Base-by-base conservation (phyloP, 768 basidiomycete species). In the Xanthoconium stramineum region DNA sequence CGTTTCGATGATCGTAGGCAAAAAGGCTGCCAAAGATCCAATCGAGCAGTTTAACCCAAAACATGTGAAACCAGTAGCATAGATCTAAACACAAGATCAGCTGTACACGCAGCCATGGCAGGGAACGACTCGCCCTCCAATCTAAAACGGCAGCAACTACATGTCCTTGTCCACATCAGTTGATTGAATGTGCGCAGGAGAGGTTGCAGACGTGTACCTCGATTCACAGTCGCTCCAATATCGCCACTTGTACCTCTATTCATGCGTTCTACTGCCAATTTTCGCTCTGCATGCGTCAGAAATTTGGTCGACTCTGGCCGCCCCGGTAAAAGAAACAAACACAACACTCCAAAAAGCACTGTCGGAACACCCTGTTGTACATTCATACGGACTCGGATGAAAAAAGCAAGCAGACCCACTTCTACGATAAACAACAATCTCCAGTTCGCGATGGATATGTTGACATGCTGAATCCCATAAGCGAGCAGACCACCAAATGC, bases 401-500 rank as follows among this genome's bases (percentile, higher is more conserved):
- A 10, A 17, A 30, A 4, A 10, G 14, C 24, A 45, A 43, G 19
- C 7, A 1, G n/a, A n/a, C 51, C 2, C 35, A 68, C 70, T 47
- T 71, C 70, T 29, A 71, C 56, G 11, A 71, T 42, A 51, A 71
- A 71, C 45, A 71, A 39, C 24, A 24, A 24, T 24, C 24, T 24
- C 24, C 24, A 24, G 24, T 24, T 24, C 24, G 24, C 24, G 24
- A 80, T 67, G 11, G 70, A 55, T 32, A 60, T 61, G 56, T 74
- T 68, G 15, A 67, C 70, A 60, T 80, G 70, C 50, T 81, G 77
- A n/a, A 82, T 71, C 1, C 78, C 81, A 59, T 78, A 81, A 10
- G 82, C 82, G 30, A 83, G 74, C 30, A 82, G 65, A n/a, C 82
- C 81, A 17, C 81, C 78, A 47, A 83, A 82, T 48, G 82, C 82